Conservation (phyloP, 2,329 filamentous ascomycete species). For the Bretziella fagacearum region DNA sequence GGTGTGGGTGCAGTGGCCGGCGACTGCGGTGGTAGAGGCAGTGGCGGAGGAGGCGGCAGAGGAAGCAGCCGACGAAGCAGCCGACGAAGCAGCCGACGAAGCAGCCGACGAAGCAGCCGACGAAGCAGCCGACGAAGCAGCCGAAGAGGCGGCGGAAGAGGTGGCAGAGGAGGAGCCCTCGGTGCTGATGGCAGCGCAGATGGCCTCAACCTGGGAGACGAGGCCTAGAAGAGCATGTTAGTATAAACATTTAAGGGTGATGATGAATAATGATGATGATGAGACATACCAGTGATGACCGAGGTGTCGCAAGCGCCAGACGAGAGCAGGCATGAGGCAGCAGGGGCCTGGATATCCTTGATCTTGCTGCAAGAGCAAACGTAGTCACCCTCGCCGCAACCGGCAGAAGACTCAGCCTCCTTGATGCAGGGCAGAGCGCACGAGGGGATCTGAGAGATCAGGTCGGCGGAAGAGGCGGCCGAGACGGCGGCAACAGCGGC, state of each 20-base stretch:
- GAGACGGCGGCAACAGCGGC: slow-evolving; percentile 7
- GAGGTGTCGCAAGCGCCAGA: slow-evolving; percentile 21
- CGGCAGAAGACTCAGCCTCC: slow-evolving; percentile 5
- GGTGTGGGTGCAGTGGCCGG: neutral
- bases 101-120: slow-evolving; percentile 15
- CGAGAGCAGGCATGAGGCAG: slow-evolving; percentile 10
- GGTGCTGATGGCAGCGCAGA: slow-evolving; percentile 17
- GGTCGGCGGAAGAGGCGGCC: slow-evolving; percentile 12
- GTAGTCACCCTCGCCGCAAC: slow-evolving; percentile 12
- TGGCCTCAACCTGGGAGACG: slow-evolving; percentile 17
- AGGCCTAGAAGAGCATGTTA: slow-evolving; percentile 17
- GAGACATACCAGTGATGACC: slow-evolving; percentile 23
- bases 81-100: slow-evolving; percentile 14
- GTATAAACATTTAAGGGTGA: neutral
- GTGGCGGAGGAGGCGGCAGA: neutral
- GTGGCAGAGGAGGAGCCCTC: slow-evolving; percentile 14
- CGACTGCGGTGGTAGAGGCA: neutral
- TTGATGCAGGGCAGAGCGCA: slow-evolving; percentile 14
- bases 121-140: neutral
- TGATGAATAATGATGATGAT: neutral
- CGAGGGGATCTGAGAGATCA: slow-evolving; percentile 12
- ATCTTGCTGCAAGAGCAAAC: slow-evolving; percentile 13
- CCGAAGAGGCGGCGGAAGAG: slow-evolving; percentile 14
- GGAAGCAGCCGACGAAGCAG: slow-evolving; percentile 1
- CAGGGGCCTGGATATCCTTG: slow-evolving; percentile 6